These are phyloP conservation scores for Pyrenula massariospora DNA, from an alignment of 495 filamentous ascomycete genomes.

Conservation along the genomic window DNA sequence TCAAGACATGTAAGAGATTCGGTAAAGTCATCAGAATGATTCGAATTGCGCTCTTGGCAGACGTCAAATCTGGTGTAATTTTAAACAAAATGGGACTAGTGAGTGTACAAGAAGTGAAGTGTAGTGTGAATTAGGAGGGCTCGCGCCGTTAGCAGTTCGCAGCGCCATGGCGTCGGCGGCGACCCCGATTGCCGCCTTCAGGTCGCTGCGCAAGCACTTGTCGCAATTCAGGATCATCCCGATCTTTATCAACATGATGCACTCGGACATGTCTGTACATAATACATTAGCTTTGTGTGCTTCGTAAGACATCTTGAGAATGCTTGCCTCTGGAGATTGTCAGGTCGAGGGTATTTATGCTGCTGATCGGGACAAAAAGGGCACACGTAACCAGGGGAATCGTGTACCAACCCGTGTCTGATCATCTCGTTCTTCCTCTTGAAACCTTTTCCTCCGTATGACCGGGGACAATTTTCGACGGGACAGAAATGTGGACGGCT, in stretches of 20 bases:
- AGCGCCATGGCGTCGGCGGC: slow-evolving; percentile 51
- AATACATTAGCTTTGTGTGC: neutral
- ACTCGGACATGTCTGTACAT: slow-evolving; percentile 67
- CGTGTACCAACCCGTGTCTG: slow-evolving; percentile 86
- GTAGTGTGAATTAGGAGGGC: no score
- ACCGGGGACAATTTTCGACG: slow-evolving; percentile 64
- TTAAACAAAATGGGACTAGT: neutral
- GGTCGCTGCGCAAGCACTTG: slow-evolving; percentile 74
- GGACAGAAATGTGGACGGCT: slow-evolving; percentile 86
- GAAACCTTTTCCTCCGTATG: slow-evolving; percentile 83
- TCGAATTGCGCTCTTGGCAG: neutral
- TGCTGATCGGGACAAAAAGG: slow-evolving; percentile 93
- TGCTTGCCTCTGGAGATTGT: slow-evolving; percentile 87
- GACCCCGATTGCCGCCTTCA: slow-evolving; percentile 72
- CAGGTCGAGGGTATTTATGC: slow-evolving; percentile 92
- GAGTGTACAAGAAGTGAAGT: neutral
- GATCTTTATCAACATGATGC: slow-evolving; percentile 77
- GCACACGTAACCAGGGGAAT: slow-evolving; percentile 92
- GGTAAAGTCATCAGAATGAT: neutral
- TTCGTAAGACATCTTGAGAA: no score
- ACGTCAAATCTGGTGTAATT: neutral
- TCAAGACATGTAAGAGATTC: neutral
- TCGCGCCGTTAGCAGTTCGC: no score
- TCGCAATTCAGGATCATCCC: slow-evolving; percentile 67
- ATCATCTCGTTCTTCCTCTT: slow-evolving; percentile 99